Evolutionary conservation across 1,139 yeast genomes (phyloP).

Genomic region (Lodderomyces parapsilosis): DNA sequence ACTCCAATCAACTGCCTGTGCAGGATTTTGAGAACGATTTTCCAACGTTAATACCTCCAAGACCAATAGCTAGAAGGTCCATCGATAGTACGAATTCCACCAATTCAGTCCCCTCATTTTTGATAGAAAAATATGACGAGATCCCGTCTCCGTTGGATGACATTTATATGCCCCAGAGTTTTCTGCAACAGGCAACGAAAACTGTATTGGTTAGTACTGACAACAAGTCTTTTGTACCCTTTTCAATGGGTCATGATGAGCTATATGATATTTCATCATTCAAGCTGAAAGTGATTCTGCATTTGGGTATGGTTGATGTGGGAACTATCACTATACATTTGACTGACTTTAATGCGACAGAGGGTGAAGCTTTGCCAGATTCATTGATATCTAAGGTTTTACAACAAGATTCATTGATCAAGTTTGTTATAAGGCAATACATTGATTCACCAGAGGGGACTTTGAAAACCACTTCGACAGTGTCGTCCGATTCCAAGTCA

Average conservation of each 20-base stretch:
- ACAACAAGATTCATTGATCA: conserved; percentile 17
- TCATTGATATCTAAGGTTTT: conserved; percentile 34
- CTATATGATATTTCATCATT: conserved; percentile 19
- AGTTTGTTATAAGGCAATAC: conserved; percentile 42
- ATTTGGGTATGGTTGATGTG: conserved; percentile 39
- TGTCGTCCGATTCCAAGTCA: conserved; percentile 50
- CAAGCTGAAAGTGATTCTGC: conserved; percentile 38
- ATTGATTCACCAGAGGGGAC: conserved; percentile 26
- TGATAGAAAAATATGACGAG: conserved; percentile 4
- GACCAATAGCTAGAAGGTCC: conserved; percentile 5
- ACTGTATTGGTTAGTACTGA: conserved; percentile 59
- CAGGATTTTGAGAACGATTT: conserved; percentile 6
- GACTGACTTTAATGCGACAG: conserved; percentile 66
- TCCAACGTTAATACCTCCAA: conserved; percentile 5
- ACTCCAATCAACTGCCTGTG: conserved; percentile 11
- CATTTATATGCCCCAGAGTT: conserved; percentile 29
- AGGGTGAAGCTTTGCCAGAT: conserved; percentile 62
- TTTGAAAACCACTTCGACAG: conserved; percentile 35
- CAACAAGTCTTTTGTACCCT: conserved; percentile 50
- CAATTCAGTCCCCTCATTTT: conserved; percentile 7
- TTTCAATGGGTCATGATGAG: conserved; percentile 27
- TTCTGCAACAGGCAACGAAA: conserved; percentile 10
- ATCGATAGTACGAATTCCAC: conserved; percentile 9
- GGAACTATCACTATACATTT: conserved; percentile 55
- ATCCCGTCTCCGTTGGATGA: conserved; percentile 18